Percentiles rank a stretch among this genome's conserved stretches.
Evolutionary conservation across 306 rosid genomes (phyloP).

Genomic region (Acacia melanoxylon): DNA sequence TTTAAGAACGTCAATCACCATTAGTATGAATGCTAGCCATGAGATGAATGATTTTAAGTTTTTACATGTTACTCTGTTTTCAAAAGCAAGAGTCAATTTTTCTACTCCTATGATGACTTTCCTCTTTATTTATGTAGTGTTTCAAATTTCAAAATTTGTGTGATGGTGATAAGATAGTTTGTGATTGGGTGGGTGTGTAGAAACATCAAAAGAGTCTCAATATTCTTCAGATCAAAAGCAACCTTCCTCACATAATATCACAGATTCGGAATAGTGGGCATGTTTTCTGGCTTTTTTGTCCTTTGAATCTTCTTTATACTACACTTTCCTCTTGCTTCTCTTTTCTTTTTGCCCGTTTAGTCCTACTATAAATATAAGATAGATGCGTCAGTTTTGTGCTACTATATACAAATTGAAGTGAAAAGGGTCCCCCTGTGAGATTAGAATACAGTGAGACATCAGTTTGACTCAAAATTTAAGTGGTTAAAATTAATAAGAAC

Average conservation of each 20-base stretch:
- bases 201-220: not conserved
- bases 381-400: not conserved
- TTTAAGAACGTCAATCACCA: not conserved
- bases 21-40: not conserved
- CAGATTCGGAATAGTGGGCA: not conserved
- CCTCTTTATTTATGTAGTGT: not conserved
- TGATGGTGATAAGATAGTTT: constrained; percentile 26
- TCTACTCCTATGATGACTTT: not conserved
- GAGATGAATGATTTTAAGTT: not conserved
- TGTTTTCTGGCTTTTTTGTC: not conserved
- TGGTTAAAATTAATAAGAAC: not conserved
- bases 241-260: not conserved
- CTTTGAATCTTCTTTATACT: not conserved
- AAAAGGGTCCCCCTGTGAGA: not conserved
- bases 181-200: not conserved
- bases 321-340: not conserved
- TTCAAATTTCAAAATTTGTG: constrained; percentile 15
- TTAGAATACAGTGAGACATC: not conserved
- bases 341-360: not conserved
- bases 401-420: not conserved
- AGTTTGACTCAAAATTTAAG: not conserved
- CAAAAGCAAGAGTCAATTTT: not conserved
- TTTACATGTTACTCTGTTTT: not conserved
- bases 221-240: constrained; percentile 9
- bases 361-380: not conserved